These are phyloP conservation scores for Hydnum rufescens DNA, from an alignment of 768 basidiomycete species.

Conservation along the genomic window DNA sequence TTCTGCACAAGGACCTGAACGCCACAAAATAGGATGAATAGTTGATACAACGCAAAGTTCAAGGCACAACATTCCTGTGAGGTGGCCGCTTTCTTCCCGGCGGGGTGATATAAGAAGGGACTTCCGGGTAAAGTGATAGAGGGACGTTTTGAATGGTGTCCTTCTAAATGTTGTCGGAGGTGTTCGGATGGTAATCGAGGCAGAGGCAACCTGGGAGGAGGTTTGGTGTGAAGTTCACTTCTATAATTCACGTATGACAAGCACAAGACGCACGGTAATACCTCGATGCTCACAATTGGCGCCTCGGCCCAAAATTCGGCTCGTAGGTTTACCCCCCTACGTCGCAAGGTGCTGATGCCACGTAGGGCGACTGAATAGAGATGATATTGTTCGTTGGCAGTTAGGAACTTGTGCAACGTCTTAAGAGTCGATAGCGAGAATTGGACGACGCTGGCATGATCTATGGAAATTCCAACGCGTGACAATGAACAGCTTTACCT, in stretches of 20 bases:
- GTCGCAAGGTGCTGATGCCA: constrained; percentile 52
- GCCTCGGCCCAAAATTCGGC: constrained; percentile 79
- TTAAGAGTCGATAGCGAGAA: constrained; percentile 80
- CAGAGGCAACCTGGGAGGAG: constrained; percentile 27
- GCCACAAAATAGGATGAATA: not conserved
- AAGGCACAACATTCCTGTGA: not conserved
- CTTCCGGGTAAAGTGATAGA: no score
- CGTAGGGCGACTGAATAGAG: constrained; percentile 49
- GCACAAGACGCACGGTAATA: constrained; percentile 46
- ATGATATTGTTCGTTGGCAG: constrained; percentile 60
- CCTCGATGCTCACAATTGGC: constrained; percentile 57
- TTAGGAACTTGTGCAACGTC: constrained; percentile 45
- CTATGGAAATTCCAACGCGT: constrained; percentile 22
- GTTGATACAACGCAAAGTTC: not conserved
- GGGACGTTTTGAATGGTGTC: no score
- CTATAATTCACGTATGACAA: no score
- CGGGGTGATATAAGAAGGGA: not conserved
- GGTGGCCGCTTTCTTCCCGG: not conserved
- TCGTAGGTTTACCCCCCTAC: constrained; percentile 50
- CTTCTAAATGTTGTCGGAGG: constrained; percentile 19
- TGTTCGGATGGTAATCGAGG: constrained; percentile 21
- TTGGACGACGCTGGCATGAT: constrained; percentile 67
- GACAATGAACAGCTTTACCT: not conserved
- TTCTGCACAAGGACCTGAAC: constrained; percentile 41
- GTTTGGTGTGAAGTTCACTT: no score